Conservation (phyloP, 495 filamentous ascomycete species). For the Penicillium soppii region DNA sequence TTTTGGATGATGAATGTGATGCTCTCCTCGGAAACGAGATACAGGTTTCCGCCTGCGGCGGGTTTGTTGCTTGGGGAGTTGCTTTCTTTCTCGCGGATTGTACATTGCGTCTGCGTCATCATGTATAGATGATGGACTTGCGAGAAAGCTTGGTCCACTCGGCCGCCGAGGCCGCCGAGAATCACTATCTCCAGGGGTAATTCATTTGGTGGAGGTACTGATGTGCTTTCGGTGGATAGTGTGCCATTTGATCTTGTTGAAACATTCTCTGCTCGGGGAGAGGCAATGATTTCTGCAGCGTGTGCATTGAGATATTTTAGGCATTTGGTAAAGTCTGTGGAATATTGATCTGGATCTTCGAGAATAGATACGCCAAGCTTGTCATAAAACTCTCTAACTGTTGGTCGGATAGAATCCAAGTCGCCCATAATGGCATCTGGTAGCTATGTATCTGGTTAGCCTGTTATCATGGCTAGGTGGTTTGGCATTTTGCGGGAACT, state of each 20-base stretch:
- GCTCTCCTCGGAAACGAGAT: constrained; percentile 73
- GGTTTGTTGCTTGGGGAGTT: not conserved
- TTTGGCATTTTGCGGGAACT: not conserved
- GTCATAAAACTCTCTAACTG: constrained; percentile 60
- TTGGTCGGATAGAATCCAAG: constrained; percentile 72
- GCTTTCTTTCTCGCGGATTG: constrained; percentile 11
- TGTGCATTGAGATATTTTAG: constrained; percentile 59
- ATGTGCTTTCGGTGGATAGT: not conserved
- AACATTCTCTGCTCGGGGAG: constrained; percentile 7
- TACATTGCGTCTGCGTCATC: constrained; percentile 30
- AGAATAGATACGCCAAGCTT: constrained; percentile 53
- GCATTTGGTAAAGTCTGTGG: constrained; percentile 79
- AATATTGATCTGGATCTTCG: constrained; percentile 72
- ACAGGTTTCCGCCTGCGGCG: constrained; percentile 45
- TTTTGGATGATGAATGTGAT: constrained; percentile 74
- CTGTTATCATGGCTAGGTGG: not conserved
- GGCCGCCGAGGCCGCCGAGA: constrained; percentile 81
- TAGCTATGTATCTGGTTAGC: constrained; percentile 30
- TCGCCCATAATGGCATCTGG: constrained; percentile 81
- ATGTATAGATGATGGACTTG: constrained; percentile 75
- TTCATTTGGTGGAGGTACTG: not conserved
- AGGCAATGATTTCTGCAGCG: constrained; percentile 27
- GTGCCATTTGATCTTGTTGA: constrained; percentile 6
- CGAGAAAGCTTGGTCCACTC: constrained; percentile 89
- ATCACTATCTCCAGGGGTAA: constrained; percentile 56